Evolutionary conservation across 2,329 filamentous ascomycete genomes (phyloP).

Genomic region (Metarhizium robertsii): DNA sequence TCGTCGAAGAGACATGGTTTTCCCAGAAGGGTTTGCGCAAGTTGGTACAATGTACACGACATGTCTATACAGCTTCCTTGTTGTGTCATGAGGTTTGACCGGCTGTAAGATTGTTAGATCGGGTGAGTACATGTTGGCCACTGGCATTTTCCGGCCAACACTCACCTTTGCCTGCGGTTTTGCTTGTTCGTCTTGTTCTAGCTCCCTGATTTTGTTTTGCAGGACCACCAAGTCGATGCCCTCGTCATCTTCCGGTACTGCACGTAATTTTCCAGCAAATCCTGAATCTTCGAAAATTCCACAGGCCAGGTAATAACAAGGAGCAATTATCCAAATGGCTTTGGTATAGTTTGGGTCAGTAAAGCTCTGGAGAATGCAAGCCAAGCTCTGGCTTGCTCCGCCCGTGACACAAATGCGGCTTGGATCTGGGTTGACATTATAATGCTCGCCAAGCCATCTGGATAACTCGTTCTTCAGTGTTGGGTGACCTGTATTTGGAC

Average conservation of each 20-base stretch:
- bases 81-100: slow-evolving; percentile 45
- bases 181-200: slow-evolving; percentile 18
- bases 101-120: slow-evolving; percentile 22
- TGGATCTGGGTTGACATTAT: slow-evolving; percentile 32
- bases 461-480: slow-evolving; percentile 62
- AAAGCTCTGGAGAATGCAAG: slow-evolving; percentile 67
- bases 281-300: slow-evolving; percentile 78
- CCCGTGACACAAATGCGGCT: slow-evolving; percentile 72
- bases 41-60: slow-evolving; percentile 84
- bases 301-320: slow-evolving; percentile 77
- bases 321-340: slow-evolving; percentile 71
- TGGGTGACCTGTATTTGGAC: slow-evolving; percentile 64
- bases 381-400: slow-evolving; percentile 76
- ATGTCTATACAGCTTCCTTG: slow-evolving; percentile 75
- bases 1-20: slow-evolving; percentile 64
- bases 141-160: background rate
- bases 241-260: slow-evolving; percentile 67
- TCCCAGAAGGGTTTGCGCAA: slow-evolving; percentile 80
- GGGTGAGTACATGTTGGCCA: background rate
- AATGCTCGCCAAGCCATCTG: slow-evolving; percentile 59
- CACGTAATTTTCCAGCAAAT: slow-evolving; percentile 56
- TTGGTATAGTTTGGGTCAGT: slow-evolving; percentile 69
- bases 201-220: slow-evolving; percentile 17
- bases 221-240: slow-evolving; percentile 59
- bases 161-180: slow-evolving; percentile 8